A percentile compares a stretch with the other conserved stretches of the same genome.
phyloP scores from a whole-genome alignment of 139 green algal genomes.

The Nannochloris sp. region DNA sequence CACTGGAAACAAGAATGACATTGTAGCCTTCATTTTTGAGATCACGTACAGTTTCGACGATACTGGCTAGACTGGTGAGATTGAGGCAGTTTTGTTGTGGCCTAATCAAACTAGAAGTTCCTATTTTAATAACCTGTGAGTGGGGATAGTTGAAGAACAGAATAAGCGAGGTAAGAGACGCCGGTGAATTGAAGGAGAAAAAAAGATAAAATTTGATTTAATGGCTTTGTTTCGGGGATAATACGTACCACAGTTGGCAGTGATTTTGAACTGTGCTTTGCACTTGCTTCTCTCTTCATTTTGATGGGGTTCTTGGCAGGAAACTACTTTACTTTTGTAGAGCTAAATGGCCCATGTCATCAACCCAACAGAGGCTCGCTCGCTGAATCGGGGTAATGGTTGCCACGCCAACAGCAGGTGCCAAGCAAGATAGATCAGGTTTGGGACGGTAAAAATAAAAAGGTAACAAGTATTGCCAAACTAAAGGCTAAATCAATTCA shows the following conservation, averaged over 20 bases:
- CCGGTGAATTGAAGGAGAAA: neutral
- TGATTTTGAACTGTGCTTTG: neutral
- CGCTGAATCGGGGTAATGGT: too few relatives aligned
- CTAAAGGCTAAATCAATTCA: too few relatives aligned
- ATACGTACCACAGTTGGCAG: conserved; percentile 7
- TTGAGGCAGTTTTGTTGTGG: conserved; percentile 62
- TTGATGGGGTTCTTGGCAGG: too few relatives aligned
- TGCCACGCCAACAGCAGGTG: too few relatives aligned
- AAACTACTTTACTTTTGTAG: too few relatives aligned
- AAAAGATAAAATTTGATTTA: neutral
- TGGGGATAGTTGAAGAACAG: too few relatives aligned
- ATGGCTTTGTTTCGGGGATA: neutral
- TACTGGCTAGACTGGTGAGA: conserved; percentile 60
- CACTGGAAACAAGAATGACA: conserved; percentile 83
- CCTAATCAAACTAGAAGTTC: conserved; percentile 74
- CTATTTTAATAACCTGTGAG: conserved; percentile 90
- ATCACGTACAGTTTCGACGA: conserved; percentile 55
- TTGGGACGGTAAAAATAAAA: too few relatives aligned
- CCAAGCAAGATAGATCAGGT: too few relatives aligned
- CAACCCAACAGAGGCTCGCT: too few relatives aligned
- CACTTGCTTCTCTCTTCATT: neutral
- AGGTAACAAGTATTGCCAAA: too few relatives aligned
- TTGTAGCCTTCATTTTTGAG: conserved; percentile 53
- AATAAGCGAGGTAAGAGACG: neutral
- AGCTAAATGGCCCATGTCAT: too few relatives aligned